Evolutionary conservation across 345 rosid genomes (phyloP), one percentile per base, ranked within the genome.

Genomic region (Sisymbrium irio): DNA sequence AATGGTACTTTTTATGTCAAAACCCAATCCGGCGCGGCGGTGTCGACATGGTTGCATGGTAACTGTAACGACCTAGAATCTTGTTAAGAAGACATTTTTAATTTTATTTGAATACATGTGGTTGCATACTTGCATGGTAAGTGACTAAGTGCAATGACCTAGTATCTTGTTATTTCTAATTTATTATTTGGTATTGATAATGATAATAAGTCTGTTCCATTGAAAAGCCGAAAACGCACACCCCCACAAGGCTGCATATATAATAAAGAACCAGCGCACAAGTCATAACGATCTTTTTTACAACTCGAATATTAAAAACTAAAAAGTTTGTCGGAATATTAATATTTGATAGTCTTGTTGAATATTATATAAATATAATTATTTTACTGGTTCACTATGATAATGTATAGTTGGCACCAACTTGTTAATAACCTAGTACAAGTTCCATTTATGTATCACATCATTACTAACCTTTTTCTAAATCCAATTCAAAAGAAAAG

Each of bases 361-460:
- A 42, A 3, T 69, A 69, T 30, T 57, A 69, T 56, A 19, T 69
- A 15, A 22, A 17, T 15, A 42, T 9, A 13, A 40, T 19, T 50
- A 9, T 47, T 47, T 28, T 14, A 18, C 42, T 40, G 54, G 54
- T 27, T 40, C 4, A 11, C 20, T 42, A 62, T 9, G 53, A 20
- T 62, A 72, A 13, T 62, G 32, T 62, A 64, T 6, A 65, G 57
- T n/a, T 73, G 13, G 7, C 14, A 44, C 49, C 71, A 73, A 33
- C 65, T 73, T 55, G 71, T 22, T 42, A 73, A 74, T 42, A 74
- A 74, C 78, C 78, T 66, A 74, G 78, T 66, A 74, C 73, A 66
- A 46, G 51, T 49, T 67, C 73, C 62, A 74, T 47, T 39, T 74
- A 37, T 66, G 73, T 49, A 46, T 58, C 67, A 27, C 53, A 64